Percentiles rank a stretch among this genome's conserved stretches.
These are phyloP conservation scores for Cicer arietinum DNA, from an alignment of 306 rosid species.

Conservation along the genomic window DNA sequence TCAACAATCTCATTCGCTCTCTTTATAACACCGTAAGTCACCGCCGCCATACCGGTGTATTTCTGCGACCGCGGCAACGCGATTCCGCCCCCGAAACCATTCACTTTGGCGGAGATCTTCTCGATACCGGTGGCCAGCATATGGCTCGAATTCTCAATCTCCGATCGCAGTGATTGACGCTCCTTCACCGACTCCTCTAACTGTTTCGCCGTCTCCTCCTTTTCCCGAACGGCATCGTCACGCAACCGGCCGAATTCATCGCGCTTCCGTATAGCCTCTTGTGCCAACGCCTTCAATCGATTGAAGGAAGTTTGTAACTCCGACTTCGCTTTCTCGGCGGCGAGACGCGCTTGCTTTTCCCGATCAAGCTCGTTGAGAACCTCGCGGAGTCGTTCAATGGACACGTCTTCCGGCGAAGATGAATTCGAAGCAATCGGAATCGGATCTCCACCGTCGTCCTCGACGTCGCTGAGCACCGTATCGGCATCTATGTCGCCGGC, in stretches of 20 bases:
- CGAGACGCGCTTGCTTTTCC: slow-evolving; percentile 76
- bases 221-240: slow-evolving; percentile 84
- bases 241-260: slow-evolving; percentile 76
- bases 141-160: slow-evolving; percentile 88
- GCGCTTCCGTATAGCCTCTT: slow-evolving; percentile 86
- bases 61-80: slow-evolving; percentile 74
- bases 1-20: slow-evolving; percentile 93
- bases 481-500: slow-evolving; percentile 69
- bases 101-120: slow-evolving; percentile 82
- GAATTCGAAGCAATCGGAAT: slow-evolving; percentile 47
- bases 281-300: slow-evolving; percentile 76
- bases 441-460: slow-evolving; percentile 79
- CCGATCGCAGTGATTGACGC: slow-evolving; percentile 67
- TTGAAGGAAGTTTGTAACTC: slow-evolving; percentile 73
- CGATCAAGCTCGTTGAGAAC: slow-evolving; percentile 82
- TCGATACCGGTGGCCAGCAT: slow-evolving; percentile 92
- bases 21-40: slow-evolving; percentile 85
- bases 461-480: slow-evolving; percentile 91
- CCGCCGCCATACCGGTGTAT: slow-evolving; percentile 79
- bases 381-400: slow-evolving; percentile 69
- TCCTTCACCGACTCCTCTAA: slow-evolving; percentile 64
- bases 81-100: slow-evolving; percentile 59
- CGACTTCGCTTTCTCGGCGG: slow-evolving; percentile 72
- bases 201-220: slow-evolving; percentile 64
- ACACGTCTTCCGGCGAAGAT: slow-evolving; percentile 62